These are phyloP conservation scores for Fusarium sulawesiense DNA, from an alignment of 2,329 filamentous ascomycete species.

Conservation along the genomic window DNA sequence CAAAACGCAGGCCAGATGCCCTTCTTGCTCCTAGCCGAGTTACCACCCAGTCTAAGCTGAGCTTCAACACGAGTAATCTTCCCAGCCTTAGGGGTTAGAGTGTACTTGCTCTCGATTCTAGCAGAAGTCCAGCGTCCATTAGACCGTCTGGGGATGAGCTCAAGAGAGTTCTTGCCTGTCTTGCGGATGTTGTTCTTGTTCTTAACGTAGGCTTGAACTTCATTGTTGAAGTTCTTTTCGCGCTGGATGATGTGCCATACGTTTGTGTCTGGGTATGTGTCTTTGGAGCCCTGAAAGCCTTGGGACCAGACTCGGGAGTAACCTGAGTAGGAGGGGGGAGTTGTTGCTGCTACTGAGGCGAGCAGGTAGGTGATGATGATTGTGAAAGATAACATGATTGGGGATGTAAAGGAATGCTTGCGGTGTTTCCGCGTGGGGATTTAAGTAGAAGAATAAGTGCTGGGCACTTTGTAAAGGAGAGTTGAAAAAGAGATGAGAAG, in stretches of 20 bases:
- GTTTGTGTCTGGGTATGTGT: slow-evolving; percentile 48
- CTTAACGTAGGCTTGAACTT: slow-evolving; percentile 62
- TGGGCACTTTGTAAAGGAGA: slow-evolving; percentile 6
- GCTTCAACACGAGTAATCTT: slow-evolving; percentile 61
- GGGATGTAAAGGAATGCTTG: not conserved
- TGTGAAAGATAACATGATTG: not conserved
- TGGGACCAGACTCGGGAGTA: slow-evolving; percentile 58
- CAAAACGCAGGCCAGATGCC: slow-evolving; percentile 71
- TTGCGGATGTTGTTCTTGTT: slow-evolving; percentile 61
- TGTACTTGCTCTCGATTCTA: slow-evolving; percentile 62
- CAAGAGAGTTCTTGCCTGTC: slow-evolving; percentile 62
- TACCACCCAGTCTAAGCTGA: slow-evolving; percentile 59
- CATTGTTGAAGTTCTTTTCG: slow-evolving; percentile 62
- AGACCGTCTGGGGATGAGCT: slow-evolving; percentile 60
- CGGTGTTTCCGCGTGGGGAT: slow-evolving; percentile 23
- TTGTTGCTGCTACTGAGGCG: slow-evolving; percentile 51
- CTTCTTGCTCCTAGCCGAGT: slow-evolving; percentile 57
- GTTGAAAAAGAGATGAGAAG: not conserved
- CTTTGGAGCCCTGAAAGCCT: slow-evolving; percentile 54
- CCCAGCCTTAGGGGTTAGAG: slow-evolving; percentile 59
- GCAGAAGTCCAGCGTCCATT: slow-evolving; percentile 63
- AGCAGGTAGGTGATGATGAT: slow-evolving; percentile 47
- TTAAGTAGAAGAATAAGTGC: too few relatives aligned
- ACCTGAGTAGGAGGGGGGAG: slow-evolving; percentile 54
- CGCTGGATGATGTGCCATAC: slow-evolving; percentile 57